Percentiles rank a stretch among this genome's conserved stretches.
Conservation (phyloP, 306 rosid genomes). For the Hippophae tibetana region DNA sequence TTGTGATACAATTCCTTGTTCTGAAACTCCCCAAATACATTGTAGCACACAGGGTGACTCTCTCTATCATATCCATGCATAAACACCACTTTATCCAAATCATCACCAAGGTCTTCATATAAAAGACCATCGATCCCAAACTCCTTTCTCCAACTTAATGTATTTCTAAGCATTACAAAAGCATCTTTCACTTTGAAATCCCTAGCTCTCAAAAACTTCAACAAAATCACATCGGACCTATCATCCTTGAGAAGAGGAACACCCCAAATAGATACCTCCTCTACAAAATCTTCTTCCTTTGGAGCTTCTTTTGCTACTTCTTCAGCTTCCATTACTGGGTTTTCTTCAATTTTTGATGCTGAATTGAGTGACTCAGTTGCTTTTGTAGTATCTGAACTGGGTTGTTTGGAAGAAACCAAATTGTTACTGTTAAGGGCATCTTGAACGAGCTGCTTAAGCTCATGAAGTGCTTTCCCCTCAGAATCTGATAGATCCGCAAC, state of each 20-base stretch:
- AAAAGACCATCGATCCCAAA: slow-evolving; percentile 61
- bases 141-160: slow-evolving; percentile 60
- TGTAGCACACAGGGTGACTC: slow-evolving; percentile 75
- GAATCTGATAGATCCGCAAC: slow-evolving; percentile 58
- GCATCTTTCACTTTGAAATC: slow-evolving; percentile 73
- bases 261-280: slow-evolving; percentile 67
- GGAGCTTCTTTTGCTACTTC: slow-evolving; percentile 25
- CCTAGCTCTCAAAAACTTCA: slow-evolving; percentile 76
- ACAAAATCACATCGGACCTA: slow-evolving; percentile 63
- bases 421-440: slow-evolving; percentile 23
- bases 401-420: slow-evolving; percentile 14
- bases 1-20: slow-evolving; percentile 66
- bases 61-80: slow-evolving; percentile 69
- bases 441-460: slow-evolving; percentile 37
- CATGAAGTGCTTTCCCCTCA: slow-evolving; percentile 39
- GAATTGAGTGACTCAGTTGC: slow-evolving; percentile 16
- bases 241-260: slow-evolving; percentile 70
- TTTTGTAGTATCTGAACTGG: slow-evolving; percentile 4
- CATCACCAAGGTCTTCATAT: slow-evolving; percentile 65
- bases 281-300: slow-evolving; percentile 4
- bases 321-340: slow-evolving; percentile 20
- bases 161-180: slow-evolving; percentile 47
- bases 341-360: slow-evolving; percentile 21
- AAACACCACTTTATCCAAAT: slow-evolving; percentile 72
- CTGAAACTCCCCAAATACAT: slow-evolving; percentile 87